These are phyloP conservation scores for Acanthamoeba royreba DNA, from an alignment of 208 protist genomes.

Conservation along the genomic window DNA sequence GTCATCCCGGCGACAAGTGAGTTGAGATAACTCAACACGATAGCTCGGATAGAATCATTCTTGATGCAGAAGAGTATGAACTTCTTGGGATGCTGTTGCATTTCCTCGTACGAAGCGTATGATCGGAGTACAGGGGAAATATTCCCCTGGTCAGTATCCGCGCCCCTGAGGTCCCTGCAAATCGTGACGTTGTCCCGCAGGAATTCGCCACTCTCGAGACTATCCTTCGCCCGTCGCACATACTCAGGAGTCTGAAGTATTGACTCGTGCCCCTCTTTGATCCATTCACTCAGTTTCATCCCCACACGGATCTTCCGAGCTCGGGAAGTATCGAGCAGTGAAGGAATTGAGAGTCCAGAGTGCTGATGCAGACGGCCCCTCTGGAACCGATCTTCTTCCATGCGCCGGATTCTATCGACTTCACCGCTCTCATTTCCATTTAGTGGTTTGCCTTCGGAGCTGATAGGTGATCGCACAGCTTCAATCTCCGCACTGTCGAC, in stretches of 20 bases:
- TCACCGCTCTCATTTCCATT: neutral
- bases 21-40: neutral
- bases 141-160: neutral
- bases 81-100: neutral
- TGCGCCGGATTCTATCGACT: neutral
- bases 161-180: neutral
- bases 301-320: neutral
- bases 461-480: neutral
- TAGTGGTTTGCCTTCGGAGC: neutral
- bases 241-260: neutral
- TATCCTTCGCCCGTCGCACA: neutral
- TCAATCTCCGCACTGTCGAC: neutral
- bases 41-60: neutral
- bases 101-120: neutral
- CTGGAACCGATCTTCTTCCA: neutral
- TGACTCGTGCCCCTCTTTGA: no score
- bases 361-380: neutral
- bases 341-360: no score
- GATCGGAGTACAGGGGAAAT: neutral
- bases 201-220: neutral
- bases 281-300: neutral
- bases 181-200: neutral
- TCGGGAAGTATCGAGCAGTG: neutral
- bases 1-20: neutral
- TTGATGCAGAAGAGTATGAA: neutral